Evolutionary conservation across 2,329 filamentous ascomycete genomes (phyloP).

Genomic region (Colletotrichum chrysophilum): DNA sequence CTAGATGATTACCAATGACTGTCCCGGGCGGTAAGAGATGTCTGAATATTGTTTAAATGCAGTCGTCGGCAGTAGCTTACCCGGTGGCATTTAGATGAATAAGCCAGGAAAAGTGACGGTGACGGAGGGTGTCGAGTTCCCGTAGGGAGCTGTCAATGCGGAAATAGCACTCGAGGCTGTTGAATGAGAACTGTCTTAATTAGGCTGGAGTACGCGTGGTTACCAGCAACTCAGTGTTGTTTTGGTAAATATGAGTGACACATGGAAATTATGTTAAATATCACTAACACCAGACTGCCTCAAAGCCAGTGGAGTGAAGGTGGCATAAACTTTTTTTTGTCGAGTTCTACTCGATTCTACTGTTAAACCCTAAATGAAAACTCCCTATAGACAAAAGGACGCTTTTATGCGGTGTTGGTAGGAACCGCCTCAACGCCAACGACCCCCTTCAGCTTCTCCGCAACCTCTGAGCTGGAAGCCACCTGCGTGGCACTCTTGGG

Average conservation of each 20-base stretch:
- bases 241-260: background rate
- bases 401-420: background rate
- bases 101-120: background rate
- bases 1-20: background rate
- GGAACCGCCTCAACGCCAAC: background rate
- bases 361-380: background rate
- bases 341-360: background rate
- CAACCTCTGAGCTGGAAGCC: background rate
- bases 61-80: fast-evolving
- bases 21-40: background rate
- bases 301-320: background rate
- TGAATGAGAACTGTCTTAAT: background rate
- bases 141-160: fast-evolving
- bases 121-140: fast-evolving
- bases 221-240: no score
- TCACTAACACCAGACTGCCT: no score
- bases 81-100: background rate
- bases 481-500: background rate
- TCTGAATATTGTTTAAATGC: background rate
- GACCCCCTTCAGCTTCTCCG: background rate
- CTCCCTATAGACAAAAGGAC: background rate
- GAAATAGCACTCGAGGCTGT: no score
- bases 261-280: no score
- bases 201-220: no score
- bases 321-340: background rate